Evolutionary conservation across 352 stramenopile species (phyloP).

Genomic region (Phytopythium vexans): DNA sequence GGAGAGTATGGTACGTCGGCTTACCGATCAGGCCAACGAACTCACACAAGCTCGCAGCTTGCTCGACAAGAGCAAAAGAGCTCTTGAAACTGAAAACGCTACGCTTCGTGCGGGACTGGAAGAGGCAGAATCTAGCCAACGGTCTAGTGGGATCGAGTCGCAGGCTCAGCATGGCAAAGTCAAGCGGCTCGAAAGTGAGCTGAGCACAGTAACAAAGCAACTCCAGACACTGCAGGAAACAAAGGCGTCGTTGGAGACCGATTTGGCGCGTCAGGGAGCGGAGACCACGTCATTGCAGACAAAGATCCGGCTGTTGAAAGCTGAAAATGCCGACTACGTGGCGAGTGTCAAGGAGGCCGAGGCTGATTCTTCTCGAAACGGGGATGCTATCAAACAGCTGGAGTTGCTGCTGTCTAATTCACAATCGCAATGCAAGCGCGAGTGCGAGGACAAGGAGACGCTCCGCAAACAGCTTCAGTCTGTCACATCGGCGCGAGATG

Average conservation of each 20-base stretch:
- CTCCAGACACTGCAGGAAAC: slow-evolving; percentile 20
- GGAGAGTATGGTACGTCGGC: slow-evolving; percentile 16
- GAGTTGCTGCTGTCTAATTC: slow-evolving; percentile 10
- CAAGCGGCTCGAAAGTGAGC: slow-evolving; percentile 29
- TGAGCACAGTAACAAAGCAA: slow-evolving; percentile 17
- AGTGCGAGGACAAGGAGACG: slow-evolving; percentile 13
- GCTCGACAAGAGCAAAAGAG: slow-evolving; percentile 23
- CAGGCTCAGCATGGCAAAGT: slow-evolving; percentile 29
- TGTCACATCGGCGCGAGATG: slow-evolving; percentile 10
- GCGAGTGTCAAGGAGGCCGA: slow-evolving; percentile 15
- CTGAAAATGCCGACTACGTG: slow-evolving; percentile 25
- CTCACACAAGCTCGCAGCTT: slow-evolving; percentile 6
- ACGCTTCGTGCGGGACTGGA: slow-evolving; percentile 15
- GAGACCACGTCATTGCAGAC: slow-evolving; percentile 23
- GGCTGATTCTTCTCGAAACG: slow-evolving; percentile 16
- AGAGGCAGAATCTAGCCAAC: slow-evolving; percentile 17
- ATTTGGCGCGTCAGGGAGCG: slow-evolving; percentile 15
- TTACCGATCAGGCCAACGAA: slow-evolving; percentile 27
- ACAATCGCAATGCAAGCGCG: slow-evolving; percentile 12
- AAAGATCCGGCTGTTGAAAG: slow-evolving; percentile 19
- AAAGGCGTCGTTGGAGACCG: slow-evolving; percentile 18
- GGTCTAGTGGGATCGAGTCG: slow-evolving; percentile 12
- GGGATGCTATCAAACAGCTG: slow-evolving; percentile 11
- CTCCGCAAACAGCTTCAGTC: slow-evolving; percentile 9
- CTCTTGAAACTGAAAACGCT: slow-evolving; percentile 20